Evolutionary conservation across 176 grass and related monocot genomes (phyloP).

Genomic region (Metroxylon sagu): DNA sequence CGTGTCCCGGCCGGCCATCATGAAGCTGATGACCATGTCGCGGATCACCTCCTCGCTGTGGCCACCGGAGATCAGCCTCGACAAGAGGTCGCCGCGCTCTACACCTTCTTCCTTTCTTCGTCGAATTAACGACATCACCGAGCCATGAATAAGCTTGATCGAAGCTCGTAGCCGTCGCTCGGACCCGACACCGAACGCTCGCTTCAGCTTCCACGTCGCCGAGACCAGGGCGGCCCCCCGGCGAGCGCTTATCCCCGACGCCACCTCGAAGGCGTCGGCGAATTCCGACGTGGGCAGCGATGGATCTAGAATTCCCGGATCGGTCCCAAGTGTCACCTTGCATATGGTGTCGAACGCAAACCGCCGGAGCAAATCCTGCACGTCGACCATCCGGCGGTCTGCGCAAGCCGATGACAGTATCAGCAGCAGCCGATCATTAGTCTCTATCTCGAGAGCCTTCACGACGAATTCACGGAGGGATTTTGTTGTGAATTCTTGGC

Average conservation of each 20-base stretch:
- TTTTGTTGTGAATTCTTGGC: constrained; percentile 78
- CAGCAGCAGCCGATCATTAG: constrained; percentile 36
- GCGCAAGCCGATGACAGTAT: constrained; percentile 28
- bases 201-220: constrained; percentile 74
- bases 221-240: constrained; percentile 61
- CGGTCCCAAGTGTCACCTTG: constrained; percentile 62
- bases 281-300: constrained; percentile 35
- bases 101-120: constrained; percentile 32
- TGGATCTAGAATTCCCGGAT: constrained; percentile 50
- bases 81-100: constrained; percentile 48
- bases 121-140: constrained; percentile 46
- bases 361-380: constrained; percentile 69
- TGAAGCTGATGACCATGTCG: constrained; percentile 94
- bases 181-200: constrained; percentile 45
- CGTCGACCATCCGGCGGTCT: constrained; percentile 32
- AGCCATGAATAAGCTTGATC: constrained; percentile 42
- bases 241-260: constrained; percentile 53
- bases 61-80: constrained; percentile 59
- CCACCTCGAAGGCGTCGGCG: constrained; percentile 61
- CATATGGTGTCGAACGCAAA: constrained; percentile 82
- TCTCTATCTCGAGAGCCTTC: constrained; percentile 49
- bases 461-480: constrained; percentile 54
- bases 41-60: constrained; percentile 65
- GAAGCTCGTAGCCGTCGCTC: constrained; percentile 52
- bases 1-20: constrained; percentile 82